A percentile compares a stretch with the other conserved stretches of the same genome.
These are phyloP conservation scores for Wallemia ichthyophaga DNA, from an alignment of 1,284 basidiomycete genomes.

Conservation along the genomic window DNA sequence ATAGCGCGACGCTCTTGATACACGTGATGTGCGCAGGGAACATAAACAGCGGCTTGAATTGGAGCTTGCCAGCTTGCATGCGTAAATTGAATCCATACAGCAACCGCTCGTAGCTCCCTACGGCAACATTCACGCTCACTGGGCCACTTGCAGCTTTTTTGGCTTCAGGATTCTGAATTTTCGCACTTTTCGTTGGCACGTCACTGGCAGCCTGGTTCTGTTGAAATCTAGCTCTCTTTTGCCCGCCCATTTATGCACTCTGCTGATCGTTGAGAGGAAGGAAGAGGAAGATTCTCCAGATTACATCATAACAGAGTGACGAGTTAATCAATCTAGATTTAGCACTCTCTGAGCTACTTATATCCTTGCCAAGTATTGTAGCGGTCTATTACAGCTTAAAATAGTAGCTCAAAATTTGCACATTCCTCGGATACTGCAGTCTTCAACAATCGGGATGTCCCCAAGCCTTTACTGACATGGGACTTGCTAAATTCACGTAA, in stretches of 20 bases:
- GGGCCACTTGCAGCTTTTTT: neutral
- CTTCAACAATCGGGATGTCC: too few species aligned
- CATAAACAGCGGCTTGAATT: slow-evolving; percentile 57
- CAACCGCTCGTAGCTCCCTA: neutral
- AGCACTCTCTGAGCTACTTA: too few species aligned
- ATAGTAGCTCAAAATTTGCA: neutral
- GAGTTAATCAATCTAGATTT: too few species aligned
- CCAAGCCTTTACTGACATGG: too few species aligned
- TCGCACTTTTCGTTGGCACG: neutral
- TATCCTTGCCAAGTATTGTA: too few species aligned
- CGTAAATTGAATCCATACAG: neutral
- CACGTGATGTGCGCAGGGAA: slow-evolving; percentile 88
- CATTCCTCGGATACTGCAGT: neutral
- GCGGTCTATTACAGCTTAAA: too few species aligned
- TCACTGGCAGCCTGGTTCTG: neutral
- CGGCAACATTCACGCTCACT: neutral
- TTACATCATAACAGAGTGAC: neutral
- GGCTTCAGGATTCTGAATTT: neutral
- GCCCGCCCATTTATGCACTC: neutral
- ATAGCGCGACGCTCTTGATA: slow-evolving; percentile 61
- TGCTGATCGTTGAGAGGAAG: neutral
- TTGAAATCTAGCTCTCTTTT: neutral
- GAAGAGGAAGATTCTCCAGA: neutral
- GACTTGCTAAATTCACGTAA: too few species aligned
- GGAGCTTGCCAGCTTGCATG: slow-evolving; percentile 6